Conservation (phyloP, 148 eudicot genomes). For the Suaeda aralocaspica region DNA sequence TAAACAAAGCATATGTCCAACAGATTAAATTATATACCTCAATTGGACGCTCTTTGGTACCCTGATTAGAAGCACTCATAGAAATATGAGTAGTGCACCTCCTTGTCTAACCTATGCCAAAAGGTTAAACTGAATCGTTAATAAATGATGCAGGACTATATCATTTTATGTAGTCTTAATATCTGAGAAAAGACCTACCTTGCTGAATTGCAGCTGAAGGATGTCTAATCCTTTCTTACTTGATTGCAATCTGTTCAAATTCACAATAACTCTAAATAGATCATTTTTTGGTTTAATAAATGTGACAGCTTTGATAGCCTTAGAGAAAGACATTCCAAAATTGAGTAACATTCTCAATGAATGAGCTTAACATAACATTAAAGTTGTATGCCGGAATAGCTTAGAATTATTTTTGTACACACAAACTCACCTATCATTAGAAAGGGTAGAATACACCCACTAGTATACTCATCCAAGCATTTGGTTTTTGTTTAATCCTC, state of each 20-base stretch:
- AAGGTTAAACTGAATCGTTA: conserved; percentile 17
- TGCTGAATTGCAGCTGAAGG: conserved; percentile 20
- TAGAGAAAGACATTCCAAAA: not conserved
- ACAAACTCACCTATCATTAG: not conserved
- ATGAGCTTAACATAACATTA: not conserved
- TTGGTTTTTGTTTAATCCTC: not conserved
- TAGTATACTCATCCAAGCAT: not conserved
- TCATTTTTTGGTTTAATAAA: conserved; percentile 1
- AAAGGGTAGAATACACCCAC: not conserved
- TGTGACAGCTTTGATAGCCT: not conserved
- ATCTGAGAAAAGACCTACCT: conserved; percentile 22
- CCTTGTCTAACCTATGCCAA: conserved; percentile 49
- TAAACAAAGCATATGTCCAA: not conserved
- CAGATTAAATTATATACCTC: conserved; percentile 39
- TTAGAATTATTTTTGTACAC: not conserved
- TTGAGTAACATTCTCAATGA: not conserved
- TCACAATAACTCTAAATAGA: not conserved
- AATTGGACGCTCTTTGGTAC: conserved; percentile 35
- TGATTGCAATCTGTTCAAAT: conserved; percentile 35
- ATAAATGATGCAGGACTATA: not conserved
- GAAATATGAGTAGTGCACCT: conserved; percentile 21
- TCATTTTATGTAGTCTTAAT: not conserved
- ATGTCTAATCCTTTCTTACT: conserved; percentile 22
- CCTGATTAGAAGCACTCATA: conserved; percentile 33
- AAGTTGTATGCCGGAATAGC: not conserved